Evolutionary conservation across 2,329 filamentous ascomycete species (phyloP), one percentile per base, ranked within the genome.

Genomic region (Venturia aucupariae): DNA sequence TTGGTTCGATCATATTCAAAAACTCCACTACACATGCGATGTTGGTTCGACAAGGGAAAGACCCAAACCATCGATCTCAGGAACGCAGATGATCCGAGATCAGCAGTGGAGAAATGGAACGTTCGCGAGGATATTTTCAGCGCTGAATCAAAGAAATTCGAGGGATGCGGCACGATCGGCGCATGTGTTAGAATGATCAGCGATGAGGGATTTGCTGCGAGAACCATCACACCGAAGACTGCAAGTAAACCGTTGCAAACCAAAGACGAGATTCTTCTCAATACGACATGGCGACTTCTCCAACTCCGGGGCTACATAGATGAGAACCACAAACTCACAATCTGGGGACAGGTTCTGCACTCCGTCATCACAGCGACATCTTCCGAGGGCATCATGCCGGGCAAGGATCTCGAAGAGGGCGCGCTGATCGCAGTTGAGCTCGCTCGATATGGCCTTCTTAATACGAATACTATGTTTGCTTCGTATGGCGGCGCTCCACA

Each of bases 281-380:
- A 96, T 70, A 85, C 88, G 7, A 82, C 93, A 65, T 97, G 91
- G 89, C 86, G 92, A 64, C 94, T 97, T 75, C 81, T 99, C 27
- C 90, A 96, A 72, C 81, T 97, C 60, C 86, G 92, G 66, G 92
- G 88, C 30, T 99, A 97, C 71, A 82, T 96, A 59, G 85, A 94
- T 69, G 82, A 86, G 61, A 82, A 84, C 66, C 93, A 97, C 75
- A 84, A 87, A 66, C 81, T 97, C 66, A 96, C 92, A 10, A 77
- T 80, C 10, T 96, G 92, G 91, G 94, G 93, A 19, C 86, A 87
- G 70, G 90, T 90, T 24, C 80, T 97, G 46, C 86, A 86, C 38
- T 84, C 84, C 38, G 87, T 89, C 3, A 77, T 96, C 32, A 79
- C 86, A 65, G 39, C 38, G 19, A 38, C 54, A n/a, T 41, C 46